phyloP scores from a whole-genome alignment of 2,329 filamentous ascomycete species.

The Escovopsis sp. region DNA sequence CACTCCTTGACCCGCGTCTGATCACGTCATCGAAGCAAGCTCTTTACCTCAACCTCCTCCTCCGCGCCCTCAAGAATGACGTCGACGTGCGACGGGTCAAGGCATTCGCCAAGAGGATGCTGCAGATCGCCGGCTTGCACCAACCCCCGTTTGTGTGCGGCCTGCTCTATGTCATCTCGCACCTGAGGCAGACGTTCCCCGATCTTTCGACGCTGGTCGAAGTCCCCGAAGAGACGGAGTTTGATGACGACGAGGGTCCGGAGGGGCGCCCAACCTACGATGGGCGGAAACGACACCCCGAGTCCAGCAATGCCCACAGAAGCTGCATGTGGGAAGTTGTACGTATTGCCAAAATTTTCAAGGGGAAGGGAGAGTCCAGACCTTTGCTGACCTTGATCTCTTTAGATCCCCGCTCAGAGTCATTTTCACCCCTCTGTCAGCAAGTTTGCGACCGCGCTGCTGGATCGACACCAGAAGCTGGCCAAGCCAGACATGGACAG shows the following conservation, averaged over 20 bases:
- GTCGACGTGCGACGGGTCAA: slow-evolving; percentile 84
- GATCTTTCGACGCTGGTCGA: slow-evolving; percentile 65
- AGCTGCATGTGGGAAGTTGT: slow-evolving; percentile 90
- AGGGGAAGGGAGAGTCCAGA: neutral
- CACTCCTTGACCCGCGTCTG: slow-evolving; percentile 76
- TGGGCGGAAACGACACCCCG: slow-evolving; percentile 78
- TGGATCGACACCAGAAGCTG: slow-evolving; percentile 55
- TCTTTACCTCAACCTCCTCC: slow-evolving; percentile 84
- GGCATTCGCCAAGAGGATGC: slow-evolving; percentile 84
- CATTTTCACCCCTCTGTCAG: slow-evolving; percentile 93
- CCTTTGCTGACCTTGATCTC: slow-evolving; percentile 3
- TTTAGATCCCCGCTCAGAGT: slow-evolving; percentile 24
- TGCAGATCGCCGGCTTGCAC: slow-evolving; percentile 77
- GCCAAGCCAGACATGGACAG: slow-evolving; percentile 82
- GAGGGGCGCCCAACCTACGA: slow-evolving; percentile 47
- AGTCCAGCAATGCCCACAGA: slow-evolving; percentile 82
- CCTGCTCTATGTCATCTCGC: slow-evolving; percentile 75
- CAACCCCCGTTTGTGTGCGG: slow-evolving; percentile 88
- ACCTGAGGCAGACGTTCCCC: slow-evolving; percentile 67
- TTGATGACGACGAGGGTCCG: slow-evolving; percentile 47
- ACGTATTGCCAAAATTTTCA: slow-evolving; percentile 16
- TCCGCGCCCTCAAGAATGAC: slow-evolving; percentile 76
- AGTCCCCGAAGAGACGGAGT: slow-evolving; percentile 56
- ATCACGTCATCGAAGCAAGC: slow-evolving; percentile 87
- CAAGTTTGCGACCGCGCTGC: slow-evolving; percentile 60